Percentiles rank a stretch among this genome's conserved stretches.
phyloP scores from a whole-genome alignment of 1,139 yeast genomes.

The Yamadazyma atlantica region DNA sequence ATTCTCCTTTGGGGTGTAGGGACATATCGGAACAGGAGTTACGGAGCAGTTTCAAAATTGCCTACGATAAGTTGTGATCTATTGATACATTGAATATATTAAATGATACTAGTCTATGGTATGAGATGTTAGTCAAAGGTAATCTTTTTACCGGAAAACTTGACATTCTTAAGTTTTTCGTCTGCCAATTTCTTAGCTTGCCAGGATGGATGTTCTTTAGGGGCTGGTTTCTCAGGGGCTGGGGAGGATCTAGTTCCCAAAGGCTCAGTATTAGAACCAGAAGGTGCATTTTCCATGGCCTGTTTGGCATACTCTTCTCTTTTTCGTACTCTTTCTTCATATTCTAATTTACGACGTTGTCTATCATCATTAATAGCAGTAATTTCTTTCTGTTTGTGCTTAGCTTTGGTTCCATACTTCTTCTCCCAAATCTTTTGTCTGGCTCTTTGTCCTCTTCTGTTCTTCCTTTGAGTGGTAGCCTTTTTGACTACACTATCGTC shows the following conservation, averaged over 20 bases:
- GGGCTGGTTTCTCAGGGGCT: conserved; percentile 1
- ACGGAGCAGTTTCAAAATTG: conserved; percentile 24
- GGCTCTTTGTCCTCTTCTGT: conserved; percentile 95
- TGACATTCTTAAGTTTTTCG: conserved; percentile 60
- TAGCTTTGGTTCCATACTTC: conserved; percentile 83
- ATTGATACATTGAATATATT: neutral
- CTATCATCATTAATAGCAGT: conserved; percentile 54
- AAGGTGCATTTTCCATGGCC: conserved; percentile 26
- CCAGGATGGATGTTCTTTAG: conserved; percentile 92
- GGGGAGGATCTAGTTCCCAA: conserved; percentile 31
- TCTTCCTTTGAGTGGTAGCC: conserved; percentile 59
- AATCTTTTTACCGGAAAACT: conserved; percentile 83
- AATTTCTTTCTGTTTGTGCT: conserved; percentile 68
- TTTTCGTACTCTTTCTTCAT: conserved; percentile 69
- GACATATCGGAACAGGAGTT: conserved; percentile 32
- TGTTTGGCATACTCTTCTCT: conserved; percentile 54
- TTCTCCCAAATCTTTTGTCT: conserved; percentile 95
- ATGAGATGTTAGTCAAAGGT: conserved; percentile 53
- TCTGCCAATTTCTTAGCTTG: conserved; percentile 77
- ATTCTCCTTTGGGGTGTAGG: conserved; percentile 71
- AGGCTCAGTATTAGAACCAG: conserved; percentile 43
- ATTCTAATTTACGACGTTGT: conserved; percentile 60
- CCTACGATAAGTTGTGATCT: conserved; percentile 22
- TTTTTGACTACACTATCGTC: conserved; percentile 61
- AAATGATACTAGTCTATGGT: too few relatives aligned